phyloP scores from a whole-genome alignment of 768 basidiomycete genomes.

The Boletellus ananiceps region DNA sequence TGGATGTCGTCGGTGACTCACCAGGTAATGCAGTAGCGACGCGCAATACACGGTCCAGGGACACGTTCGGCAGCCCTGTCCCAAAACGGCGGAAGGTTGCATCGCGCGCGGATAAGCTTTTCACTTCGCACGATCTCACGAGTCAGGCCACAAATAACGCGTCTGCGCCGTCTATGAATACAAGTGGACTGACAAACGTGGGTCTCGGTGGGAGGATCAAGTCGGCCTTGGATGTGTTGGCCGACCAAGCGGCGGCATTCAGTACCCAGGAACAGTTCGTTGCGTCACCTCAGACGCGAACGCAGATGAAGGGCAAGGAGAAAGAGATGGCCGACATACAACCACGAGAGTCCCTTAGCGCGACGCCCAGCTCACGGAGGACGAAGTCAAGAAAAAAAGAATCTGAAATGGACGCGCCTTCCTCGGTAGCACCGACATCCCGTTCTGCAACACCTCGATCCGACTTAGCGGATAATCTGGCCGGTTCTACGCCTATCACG shows the following conservation, averaged over 20 bases:
- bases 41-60: constrained; percentile 26
- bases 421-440: constrained; percentile 4
- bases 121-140: constrained; percentile 2
- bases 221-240: constrained; percentile 67
- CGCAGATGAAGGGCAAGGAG: constrained; percentile 17
- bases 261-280: constrained; percentile 33
- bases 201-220: constrained; percentile 29
- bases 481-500: not conserved
- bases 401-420: constrained; percentile 1
- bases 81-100: constrained; percentile 36
- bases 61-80: constrained; percentile 32
- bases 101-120: constrained; percentile 9
- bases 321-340: constrained; percentile 13
- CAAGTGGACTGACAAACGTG: not conserved
- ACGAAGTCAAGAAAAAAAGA: constrained; percentile 8
- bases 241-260: constrained; percentile 65
- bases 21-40: constrained; percentile 19
- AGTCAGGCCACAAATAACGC: not conserved
- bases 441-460: constrained; percentile 17
- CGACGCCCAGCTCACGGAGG: constrained; percentile 7
- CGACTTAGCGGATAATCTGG: constrained; percentile 5
- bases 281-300: not conserved
- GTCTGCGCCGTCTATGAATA: not conserved
- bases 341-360: constrained; percentile 1
- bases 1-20: constrained; percentile 20